A percentile compares a stretch with the other conserved stretches of the same genome.
Conservation (phyloP, 2,329 filamentous ascomycete species). For the Nemania sp. region DNA sequence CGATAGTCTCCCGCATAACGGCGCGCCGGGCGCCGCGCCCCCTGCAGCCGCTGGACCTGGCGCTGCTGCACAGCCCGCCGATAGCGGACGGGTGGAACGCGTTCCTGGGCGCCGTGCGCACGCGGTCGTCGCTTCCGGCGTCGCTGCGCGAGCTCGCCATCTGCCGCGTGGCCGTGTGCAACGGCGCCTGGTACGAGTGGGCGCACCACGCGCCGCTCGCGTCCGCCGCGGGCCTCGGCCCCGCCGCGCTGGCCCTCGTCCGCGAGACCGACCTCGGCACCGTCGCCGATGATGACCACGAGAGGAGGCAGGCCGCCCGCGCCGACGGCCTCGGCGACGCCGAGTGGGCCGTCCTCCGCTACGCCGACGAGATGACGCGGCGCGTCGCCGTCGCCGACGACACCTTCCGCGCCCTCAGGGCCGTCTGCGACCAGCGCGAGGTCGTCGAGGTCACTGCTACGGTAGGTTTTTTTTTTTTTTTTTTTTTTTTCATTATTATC, state of each 20-base stretch:
- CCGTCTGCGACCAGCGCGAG: conserved; percentile 68
- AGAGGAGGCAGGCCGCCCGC: conserved; percentile 35
- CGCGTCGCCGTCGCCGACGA: conserved; percentile 70
- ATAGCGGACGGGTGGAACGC: conserved; percentile 78
- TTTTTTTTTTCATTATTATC: neutral
- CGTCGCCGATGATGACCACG: conserved; percentile 26
- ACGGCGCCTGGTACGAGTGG: conserved; percentile 87
- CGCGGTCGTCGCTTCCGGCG: conserved; percentile 53
- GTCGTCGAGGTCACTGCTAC: conserved; percentile 82
- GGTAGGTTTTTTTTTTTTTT: conserved; percentile 46
- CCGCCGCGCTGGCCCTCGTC: conserved; percentile 50
- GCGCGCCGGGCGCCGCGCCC: conserved; percentile 70
- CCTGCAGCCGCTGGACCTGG: conserved; percentile 74
- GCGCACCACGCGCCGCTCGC: conserved; percentile 74
- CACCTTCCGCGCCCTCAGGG: conserved; percentile 67
- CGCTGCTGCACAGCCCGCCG: conserved; percentile 73
- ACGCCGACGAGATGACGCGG: conserved; percentile 84
- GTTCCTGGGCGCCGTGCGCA: conserved; percentile 68
- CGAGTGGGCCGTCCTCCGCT: conserved; percentile 71
- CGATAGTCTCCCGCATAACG: conserved; percentile 66
- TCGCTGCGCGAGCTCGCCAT: conserved; percentile 78
- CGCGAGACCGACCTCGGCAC: conserved; percentile 38
- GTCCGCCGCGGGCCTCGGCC: conserved; percentile 59
- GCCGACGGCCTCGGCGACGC: conserved; percentile 52
- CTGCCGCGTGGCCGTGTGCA: conserved; percentile 78